A percentile compares a stretch with the other conserved stretches of the same genome.
Evolutionary conservation across 192 early-diverging fungal species (phyloP).

Genomic region (Linnemannia exigua): DNA sequence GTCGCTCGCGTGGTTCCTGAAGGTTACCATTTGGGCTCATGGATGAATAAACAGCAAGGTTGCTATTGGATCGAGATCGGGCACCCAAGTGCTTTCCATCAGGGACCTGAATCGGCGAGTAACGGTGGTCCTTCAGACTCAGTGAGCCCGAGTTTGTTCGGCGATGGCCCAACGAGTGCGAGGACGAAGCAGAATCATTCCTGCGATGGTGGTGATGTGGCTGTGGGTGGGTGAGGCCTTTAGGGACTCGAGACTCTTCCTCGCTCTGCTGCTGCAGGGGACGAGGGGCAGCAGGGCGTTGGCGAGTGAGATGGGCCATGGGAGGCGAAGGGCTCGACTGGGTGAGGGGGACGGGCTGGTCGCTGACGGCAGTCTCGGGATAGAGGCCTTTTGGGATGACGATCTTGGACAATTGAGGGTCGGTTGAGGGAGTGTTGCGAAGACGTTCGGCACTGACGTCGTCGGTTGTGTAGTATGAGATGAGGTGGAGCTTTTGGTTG

Average conservation of each 20-base stretch:
- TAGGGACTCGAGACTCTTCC: constrained; percentile 27
- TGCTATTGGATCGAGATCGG: constrained; percentile 54
- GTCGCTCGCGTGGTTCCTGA: constrained; percentile 17
- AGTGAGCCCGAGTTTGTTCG: constrained; percentile 49
- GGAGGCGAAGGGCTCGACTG: constrained; percentile 38
- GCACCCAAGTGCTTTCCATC: constrained; percentile 40
- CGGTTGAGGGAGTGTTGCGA: constrained; percentile 70
- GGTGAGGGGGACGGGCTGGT: constrained; percentile 1
- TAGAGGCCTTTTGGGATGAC: constrained; percentile 86
- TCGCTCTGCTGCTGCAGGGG: constrained; percentile 18
- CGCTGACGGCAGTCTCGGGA: constrained; percentile 72
- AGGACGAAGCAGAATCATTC: constrained; percentile 45
- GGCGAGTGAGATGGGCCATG: constrained; percentile 26
- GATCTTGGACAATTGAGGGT: constrained; percentile 76
- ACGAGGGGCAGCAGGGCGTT: constrained; percentile 22
- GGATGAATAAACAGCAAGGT: constrained; percentile 28
- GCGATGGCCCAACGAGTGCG: constrained; percentile 31
- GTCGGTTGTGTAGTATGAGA: constrained; percentile 90
- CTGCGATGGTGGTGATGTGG: constrained; percentile 41
- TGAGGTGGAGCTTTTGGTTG: constrained; percentile 87
- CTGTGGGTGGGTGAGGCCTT: constrained; percentile 17
- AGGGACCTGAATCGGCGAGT: constrained; percentile 43
- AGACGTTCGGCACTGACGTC: constrained; percentile 78
- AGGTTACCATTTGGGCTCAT: constrained; percentile 17
- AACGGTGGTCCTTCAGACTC: constrained; percentile 48